Evolutionary conservation across 495 filamentous ascomycete genomes (phyloP), one percentile per base, ranked within the genome.

Genomic region (Tirmania nivea): DNA sequence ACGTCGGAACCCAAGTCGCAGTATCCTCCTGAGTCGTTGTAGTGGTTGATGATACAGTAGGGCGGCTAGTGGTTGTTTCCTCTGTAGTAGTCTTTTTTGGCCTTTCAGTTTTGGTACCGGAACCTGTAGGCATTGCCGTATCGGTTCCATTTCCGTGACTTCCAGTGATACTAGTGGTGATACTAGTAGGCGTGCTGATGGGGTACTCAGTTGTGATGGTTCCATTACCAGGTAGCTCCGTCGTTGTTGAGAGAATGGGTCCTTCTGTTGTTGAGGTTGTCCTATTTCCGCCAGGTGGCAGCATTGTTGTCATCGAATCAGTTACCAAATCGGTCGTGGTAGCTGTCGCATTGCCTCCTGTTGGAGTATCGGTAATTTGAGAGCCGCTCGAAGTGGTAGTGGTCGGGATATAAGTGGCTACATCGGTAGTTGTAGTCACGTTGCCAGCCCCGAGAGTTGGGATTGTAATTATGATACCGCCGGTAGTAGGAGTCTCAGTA

Each of bases 81-180:
- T 47, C 10, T 47, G 42, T 47, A 19, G 42, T 47, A 47, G 42
- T 47, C 42, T n/a, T 19, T 9, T 47, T 19, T 45, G 90, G 71
- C 19, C 4, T n/a, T 6, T 14, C 19, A 14, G 42, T 47, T 34
- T 67, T 64, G 0, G 78, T 73, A 0, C 82, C 75, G 54, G 83
- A 70, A 35, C 71, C 75, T 34, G 69, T 20, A 47, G 36, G 47
- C 17, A 37, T 21, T 9, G 35, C 50, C 20, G 52, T 42, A 51
- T 53, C 51, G 6, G 37, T n/a, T 9, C 19, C 17, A 17, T 42
- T 53, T 34, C 19, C 11, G 16, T 19, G 17, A 10, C 17, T 10
- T 11, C 20, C 52, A 11, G 37, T 42, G 17, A 48, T 5, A 20
- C 31, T 17, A 42, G 35, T 19, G 12, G 10, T 48, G 37, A 35